Base-by-base conservation (phyloP, 345 rosid species). In the Trapa incisa region DNA sequence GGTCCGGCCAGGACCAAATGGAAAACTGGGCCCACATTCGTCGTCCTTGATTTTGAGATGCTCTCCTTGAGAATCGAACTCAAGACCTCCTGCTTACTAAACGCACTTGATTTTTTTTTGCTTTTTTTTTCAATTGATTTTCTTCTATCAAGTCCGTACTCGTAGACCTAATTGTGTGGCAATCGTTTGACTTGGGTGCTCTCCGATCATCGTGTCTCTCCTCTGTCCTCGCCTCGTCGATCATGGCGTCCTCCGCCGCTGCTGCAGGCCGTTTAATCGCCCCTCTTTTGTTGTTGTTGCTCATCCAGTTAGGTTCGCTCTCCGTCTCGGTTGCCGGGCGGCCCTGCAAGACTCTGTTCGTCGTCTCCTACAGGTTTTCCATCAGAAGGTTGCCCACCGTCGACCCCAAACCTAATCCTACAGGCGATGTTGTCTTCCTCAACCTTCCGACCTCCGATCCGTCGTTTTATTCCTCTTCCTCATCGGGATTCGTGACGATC, bases 281-380 rank as follows among this genome's bases (percentile, higher is more conserved):
- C 13, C 50, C 33, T 8, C 66, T 38, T 42, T 53, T 70, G 39
- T 50, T 35, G 38, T 45, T 53, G 36, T 56, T 70, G 65, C 42
- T 63, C 71, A 43, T 80, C 64, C 72, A 72, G 22, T 29, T 67
- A 13, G 53, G 63, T 3, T 0, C 29, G 45, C 66, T 71, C 71
- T 58, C 69, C 57, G 8, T 62, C 47, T 35, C 81, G 33, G 73
- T 50, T 47, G 50, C 79, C 64, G 84, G 75, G 2, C 58, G 84
- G 41, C 84, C 81, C 58, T 80, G 81, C 76, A 77, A 78, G 63
- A 67, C 81, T 66, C 73, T 78, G 64, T 54, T 84, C 73, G 80
- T 87, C 80, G 82, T 96, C 29, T 92, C 43, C 43, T 41, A 41
- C 43, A 74, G 96, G 73, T 70, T 89, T 74, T 79, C 95, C 73